Base-by-base conservation (phyloP, 2,329 filamentous ascomycete genomes). In the Corinectria fuckeliana region DNA sequence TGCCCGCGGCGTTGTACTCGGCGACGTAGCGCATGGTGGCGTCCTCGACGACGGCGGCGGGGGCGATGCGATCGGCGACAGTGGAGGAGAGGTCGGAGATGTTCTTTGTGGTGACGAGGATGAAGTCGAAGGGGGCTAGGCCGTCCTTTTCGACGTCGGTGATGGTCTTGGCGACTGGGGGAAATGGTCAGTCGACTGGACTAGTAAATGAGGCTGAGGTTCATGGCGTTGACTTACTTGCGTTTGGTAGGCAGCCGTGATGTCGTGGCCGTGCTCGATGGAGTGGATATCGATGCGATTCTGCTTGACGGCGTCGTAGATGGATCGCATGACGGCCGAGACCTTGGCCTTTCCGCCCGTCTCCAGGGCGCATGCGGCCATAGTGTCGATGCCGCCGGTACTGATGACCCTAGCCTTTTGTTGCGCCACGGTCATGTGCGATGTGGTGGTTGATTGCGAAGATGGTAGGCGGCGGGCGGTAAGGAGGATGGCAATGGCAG, bases 101-200 rank as follows among this genome's bases (percentile, higher is more conserved):
- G 63, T 86, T 88, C 68, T 89, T 89, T 9, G 85, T 88, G 5
- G 81, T 78, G 34, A 83, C 76, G 7, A 88, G 71, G 34, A 88
- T 78, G 63, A 81, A 88, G 71, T 88, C 82, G 67, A 81, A 88
- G 1, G 76, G 74, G 1, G 63, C 55, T 7, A 62, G 30, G 28
- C 25, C 41, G 10, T 55, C 62, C 53, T 61, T 47, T 14, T 26
- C 25, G 4, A 82, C 74, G 41, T 84, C 68, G 1, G 85, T 84
- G 20, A 87, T 74, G 3, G 72, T 72, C 44, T 81, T 80, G 55
- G 77, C 72, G 30, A 87, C 81, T 81, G 60, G 48, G 50, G n/a
- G 8, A 28, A 4, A 13, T n/a, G 4, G 42, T 36, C 18, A 28
- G n/a, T 6, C 5, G 18, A 11, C 3, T 14, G 4, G n/a, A 26